Base-by-base conservation (phyloP, 116 monocot genomes). In the Posidonia oceanica region DNA sequence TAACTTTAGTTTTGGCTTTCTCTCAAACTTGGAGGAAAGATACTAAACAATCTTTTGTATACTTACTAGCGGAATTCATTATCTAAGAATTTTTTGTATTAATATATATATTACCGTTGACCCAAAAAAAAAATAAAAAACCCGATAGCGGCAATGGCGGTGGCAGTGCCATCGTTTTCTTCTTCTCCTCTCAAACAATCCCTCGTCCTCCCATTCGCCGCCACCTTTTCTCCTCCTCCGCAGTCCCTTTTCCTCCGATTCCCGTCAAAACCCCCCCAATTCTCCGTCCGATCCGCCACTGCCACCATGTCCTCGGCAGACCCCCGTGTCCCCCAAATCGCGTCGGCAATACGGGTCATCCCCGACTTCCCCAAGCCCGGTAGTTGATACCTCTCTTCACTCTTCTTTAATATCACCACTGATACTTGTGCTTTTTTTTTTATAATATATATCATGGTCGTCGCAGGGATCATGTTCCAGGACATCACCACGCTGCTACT, bases 401-500 rank as follows among this genome's bases (percentile, higher is more conserved):
- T 29, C 29, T 29, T 29, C 29, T 29, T 29, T 29, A 29, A 29
- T 29, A 29, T 29, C 29, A 29, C 29, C 29, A 29, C 29, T 29
- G 29, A 29, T 29, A 29, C 29, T 29, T 29, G 29, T 29, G 1
- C 41, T 16, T 61, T 61, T 40, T 5, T 71, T 20, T 3, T 52
- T 20, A 1, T 44, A 44, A 44, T 8, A 6, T 6, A 44, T 44
- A 44, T 44, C 44, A 44, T 4, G 7, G 8, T 54, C 66, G 17
- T 41, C 57, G 71, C 23, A 93, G 93, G 93, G 71, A 83, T 93
- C 67, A 80, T 84, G 84, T 93, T 93, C 71, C 93, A 93, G 80
- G 93, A 93, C 64, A 86, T 93, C 58, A 93, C 93, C 36, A 93
- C 93, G 64, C 75, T 93, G 82, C 88, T 93, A 56, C 86, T 93